Percentiles rank a stretch among this genome's conserved stretches.
These are phyloP conservation scores for Uncinocarpus reesii DNA, from an alignment of 2,329 filamentous ascomycete genomes.

Conservation along the genomic window DNA sequence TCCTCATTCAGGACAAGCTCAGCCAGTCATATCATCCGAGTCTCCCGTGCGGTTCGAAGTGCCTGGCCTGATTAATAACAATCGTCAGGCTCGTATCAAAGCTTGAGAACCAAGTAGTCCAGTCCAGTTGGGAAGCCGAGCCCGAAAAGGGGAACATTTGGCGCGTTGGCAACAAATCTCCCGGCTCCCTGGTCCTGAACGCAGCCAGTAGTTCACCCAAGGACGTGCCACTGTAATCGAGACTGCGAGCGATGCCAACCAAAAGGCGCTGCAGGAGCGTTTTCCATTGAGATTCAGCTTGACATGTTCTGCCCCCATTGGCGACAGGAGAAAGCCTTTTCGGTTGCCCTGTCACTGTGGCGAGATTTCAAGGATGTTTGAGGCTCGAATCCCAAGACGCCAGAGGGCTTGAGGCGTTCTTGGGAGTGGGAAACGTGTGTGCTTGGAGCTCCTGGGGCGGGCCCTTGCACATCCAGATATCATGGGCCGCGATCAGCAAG, in stretches of 20 bases:
- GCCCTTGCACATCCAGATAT: background rate
- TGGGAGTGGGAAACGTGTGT: background rate
- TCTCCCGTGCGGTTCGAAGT: constrained; percentile 3
- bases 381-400: background rate
- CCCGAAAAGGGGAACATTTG: background rate
- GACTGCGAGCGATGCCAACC: background rate
- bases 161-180: too few species aligned
- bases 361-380: background rate
- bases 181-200: background rate
- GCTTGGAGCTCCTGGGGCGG: background rate
- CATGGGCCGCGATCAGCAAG: too few species aligned
- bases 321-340: background rate
- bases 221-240: background rate
- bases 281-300: background rate
- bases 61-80: background rate
- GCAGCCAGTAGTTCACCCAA: too few species aligned
- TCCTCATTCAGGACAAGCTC: background rate
- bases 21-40: background rate
- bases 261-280: background rate
- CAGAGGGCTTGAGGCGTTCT: background rate
- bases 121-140: background rate
- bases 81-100: constrained; percentile 2
- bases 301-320: constrained; percentile 7
- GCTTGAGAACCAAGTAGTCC: background rate
- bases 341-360: background rate